Percentiles rank a stretch among this genome's conserved stretches.
phyloP scores from a whole-genome alignment of 805 yeast genomes.

The Pichia scutulata region DNA sequence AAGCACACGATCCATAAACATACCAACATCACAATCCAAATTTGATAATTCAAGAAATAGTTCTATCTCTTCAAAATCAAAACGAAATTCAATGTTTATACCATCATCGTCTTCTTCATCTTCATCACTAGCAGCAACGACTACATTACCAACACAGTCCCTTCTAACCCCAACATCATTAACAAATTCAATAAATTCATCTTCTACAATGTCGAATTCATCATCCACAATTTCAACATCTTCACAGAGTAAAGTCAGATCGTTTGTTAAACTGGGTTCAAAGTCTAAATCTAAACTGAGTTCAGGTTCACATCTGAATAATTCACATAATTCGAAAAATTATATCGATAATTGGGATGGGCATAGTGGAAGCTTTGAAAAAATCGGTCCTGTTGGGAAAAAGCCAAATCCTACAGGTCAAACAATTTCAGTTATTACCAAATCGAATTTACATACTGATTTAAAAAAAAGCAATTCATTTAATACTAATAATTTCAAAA shows the following conservation, averaged over 20 bases:
- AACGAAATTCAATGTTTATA: background rate
- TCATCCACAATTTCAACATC: background rate
- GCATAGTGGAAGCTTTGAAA: constrained; percentile 22
- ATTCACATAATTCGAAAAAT: too few relatives aligned
- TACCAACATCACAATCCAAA: background rate
- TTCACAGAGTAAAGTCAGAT: constrained; percentile 5
- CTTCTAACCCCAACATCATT: background rate
- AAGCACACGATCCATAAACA: background rate
- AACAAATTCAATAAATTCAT: background rate
- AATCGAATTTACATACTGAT: constrained; percentile 20
- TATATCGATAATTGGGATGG: constrained; percentile 10
- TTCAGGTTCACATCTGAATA: background rate
- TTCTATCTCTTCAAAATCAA: background rate
- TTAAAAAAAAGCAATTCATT: background rate
- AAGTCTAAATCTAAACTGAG: constrained; percentile 2
- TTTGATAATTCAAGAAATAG: background rate
- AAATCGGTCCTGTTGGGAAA: constrained; percentile 29
- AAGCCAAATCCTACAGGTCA: constrained; percentile 28
- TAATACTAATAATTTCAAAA: background rate
- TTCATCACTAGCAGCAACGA: background rate
- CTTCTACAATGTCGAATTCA: background rate
- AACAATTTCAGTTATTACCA: constrained; percentile 28
- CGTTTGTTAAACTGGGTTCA: constrained; percentile 9
- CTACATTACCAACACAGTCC: background rate
- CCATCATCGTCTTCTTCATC: background rate